Base-by-base conservation (phyloP, 495 filamentous ascomycete genomes). In the Talaromyces borbonicus region DNA sequence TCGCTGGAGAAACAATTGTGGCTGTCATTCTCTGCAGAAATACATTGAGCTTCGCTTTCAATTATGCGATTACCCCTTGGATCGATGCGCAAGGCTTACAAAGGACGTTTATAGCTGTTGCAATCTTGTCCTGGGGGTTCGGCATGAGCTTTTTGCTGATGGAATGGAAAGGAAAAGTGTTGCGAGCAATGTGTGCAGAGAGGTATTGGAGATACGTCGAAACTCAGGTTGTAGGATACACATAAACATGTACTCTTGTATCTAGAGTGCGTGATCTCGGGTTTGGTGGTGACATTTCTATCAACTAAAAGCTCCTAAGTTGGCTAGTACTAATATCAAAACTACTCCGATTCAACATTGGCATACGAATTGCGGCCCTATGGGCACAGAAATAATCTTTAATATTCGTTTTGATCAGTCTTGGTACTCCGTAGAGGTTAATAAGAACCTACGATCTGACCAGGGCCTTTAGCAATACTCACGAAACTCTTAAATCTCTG, bases 21-120 rank as follows among this genome's bases (percentile, higher is more conserved):
- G 71, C 74, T 14, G 72, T 77, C 7, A 80, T 79, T 22, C 44
- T 80, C 1, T 63, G 78, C 32, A 67, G 77, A 1, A 79, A 79
- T 49, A 75, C 68, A 8, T 78, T 78, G 65, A 64, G 61, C 37
- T 46, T 46, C 36, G 43, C 31, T 23, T 46, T 46, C 22, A 46
- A 36, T 20, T 46, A 46, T 46, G 43, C 43, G 9, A 46, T 46
- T n/a, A 46, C 43, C 1, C 42, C 43, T 5, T 46, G 43, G 43
- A 46, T 46, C 1, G 43, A 46, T 35, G 29, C 27, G 6, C 43
- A 46, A 11, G 43, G 43, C 12, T 15, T 46, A 5, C 30, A 33
- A 8, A 46, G 26, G 3, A 46, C 43, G 3, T 46, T 46, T 9
- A 35, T 46, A 12, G 43, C 43, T 14, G 43, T 46, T 36, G 43